These are phyloP conservation scores for Ogataea parapolymorpha DNA, from an alignment of 805 yeast species.

Conservation along the genomic window DNA sequence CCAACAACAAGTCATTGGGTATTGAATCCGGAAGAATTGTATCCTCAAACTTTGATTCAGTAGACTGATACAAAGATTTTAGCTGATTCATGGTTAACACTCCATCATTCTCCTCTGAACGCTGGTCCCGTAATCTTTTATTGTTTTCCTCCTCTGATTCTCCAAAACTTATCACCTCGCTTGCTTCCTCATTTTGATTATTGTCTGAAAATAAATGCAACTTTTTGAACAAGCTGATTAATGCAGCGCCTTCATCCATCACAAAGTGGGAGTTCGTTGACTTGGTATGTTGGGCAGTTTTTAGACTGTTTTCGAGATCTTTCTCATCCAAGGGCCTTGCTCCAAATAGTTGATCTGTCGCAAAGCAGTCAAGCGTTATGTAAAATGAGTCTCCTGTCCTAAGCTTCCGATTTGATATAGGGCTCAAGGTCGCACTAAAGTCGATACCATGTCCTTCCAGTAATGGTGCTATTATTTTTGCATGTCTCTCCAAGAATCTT, in stretches of 20 bases:
- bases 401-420: conserved; percentile 50
- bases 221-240: conserved; percentile 16
- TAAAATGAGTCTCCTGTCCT: conserved; percentile 75
- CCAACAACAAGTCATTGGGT: conserved; percentile 51
- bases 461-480: conserved; percentile 63
- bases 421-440: conserved; percentile 57
- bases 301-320: not conserved
- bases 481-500: conserved; percentile 66
- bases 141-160: conserved; percentile 46
- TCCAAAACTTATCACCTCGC: conserved; percentile 48
- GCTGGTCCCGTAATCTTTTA: conserved; percentile 4
- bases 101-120: conserved; percentile 8
- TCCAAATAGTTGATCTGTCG: conserved; percentile 27
- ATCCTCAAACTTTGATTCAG: conserved; percentile 45
- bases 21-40: conserved; percentile 62
- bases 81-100: conserved; percentile 64
- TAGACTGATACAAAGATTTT: conserved; percentile 67
- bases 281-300: not conserved
- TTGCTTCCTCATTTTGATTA: conserved; percentile 3
- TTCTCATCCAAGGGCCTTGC: too few species aligned
- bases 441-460: conserved; percentile 50
- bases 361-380: conserved; percentile 63
- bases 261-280: not conserved
- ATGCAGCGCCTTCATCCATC: conserved; percentile 3
- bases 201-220: not conserved